These are phyloP conservation scores for Pseudogymnoascus sp. DNA, from an alignment of 2,329 filamentous ascomycete species.

Conservation along the genomic window DNA sequence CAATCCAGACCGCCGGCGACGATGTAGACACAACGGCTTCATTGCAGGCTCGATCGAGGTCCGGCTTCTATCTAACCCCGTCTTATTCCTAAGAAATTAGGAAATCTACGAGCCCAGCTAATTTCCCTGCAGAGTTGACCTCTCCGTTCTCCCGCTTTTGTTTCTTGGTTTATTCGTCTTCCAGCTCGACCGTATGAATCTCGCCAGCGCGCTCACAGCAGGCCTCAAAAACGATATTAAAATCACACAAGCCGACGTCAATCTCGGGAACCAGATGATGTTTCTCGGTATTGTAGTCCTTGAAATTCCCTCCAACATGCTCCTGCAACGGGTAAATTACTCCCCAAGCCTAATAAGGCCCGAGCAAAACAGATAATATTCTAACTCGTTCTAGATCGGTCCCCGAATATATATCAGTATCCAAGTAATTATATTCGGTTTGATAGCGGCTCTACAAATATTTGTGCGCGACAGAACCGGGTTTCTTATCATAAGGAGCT, in stretches of 20 bases:
- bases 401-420: conserved; percentile 25
- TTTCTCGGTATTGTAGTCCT: conserved; percentile 26
- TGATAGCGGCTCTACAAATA: conserved; percentile 26
- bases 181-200: conserved; percentile 29
- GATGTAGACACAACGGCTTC: neutral
- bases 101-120: neutral
- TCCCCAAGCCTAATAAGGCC: neutral
- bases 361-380: neutral
- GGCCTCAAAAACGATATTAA: conserved; percentile 25
- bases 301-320: conserved; percentile 29
- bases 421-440: conserved; percentile 30
- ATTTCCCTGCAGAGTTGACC: conserved; percentile 8
- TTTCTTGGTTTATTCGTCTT: conserved; percentile 27
- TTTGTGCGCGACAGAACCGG: conserved; percentile 37
- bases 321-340: conserved; percentile 18
- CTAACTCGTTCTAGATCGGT: conserved; percentile 16
- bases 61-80: neutral
- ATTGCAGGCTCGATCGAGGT: neutral
- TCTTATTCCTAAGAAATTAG: neutral
- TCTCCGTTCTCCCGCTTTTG: conserved; percentile 22
- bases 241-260: conserved; percentile 24
- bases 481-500: conserved; percentile 39
- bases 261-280: conserved; percentile 26
- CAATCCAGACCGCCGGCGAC: neutral
- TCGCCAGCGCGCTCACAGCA: conserved; percentile 28